Conservation (phyloP, 2,329 filamentous ascomycete genomes). For the Colletotrichum sojae region DNA sequence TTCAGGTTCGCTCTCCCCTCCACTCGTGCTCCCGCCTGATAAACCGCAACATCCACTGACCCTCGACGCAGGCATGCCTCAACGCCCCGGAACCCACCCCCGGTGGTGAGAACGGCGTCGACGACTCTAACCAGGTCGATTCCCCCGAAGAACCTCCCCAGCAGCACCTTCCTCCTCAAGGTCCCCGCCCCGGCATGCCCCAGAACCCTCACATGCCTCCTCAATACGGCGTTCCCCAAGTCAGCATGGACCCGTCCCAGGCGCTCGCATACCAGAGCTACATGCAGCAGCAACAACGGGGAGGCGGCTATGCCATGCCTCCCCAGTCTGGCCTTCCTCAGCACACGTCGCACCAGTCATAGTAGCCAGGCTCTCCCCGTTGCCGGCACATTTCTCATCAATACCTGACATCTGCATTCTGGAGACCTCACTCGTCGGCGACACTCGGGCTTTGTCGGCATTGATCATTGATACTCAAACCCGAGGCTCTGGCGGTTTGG, state of each 20-base stretch:
- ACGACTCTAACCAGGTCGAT: slow-evolving; percentile 83
- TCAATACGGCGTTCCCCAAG: slow-evolving; percentile 70
- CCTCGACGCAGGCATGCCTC: slow-evolving; percentile 81
- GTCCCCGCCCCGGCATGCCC: slow-evolving; percentile 74
- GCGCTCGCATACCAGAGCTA: slow-evolving; percentile 89
- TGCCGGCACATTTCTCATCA: slow-evolving; percentile 55
- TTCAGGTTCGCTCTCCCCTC: slow-evolving; percentile 80
- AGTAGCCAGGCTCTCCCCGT: slow-evolving; percentile 49
- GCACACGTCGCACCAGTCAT: slow-evolving; percentile 86
- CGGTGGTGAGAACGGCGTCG: slow-evolving; percentile 85
- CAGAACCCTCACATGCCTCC: slow-evolving; percentile 74
- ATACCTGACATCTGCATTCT: slow-evolving; percentile 73
- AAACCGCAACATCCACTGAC: not conserved
- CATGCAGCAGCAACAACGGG: slow-evolving; percentile 78
- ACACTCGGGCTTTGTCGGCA: slow-evolving; percentile 16
- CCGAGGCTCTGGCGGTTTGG: slow-evolving; percentile 59
- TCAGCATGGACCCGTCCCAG: slow-evolving; percentile 82
- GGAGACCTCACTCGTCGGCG: slow-evolving; percentile 48
- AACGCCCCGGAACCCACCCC: slow-evolving; percentile 93
- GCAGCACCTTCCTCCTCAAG: slow-evolving; percentile 79
- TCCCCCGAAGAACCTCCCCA: slow-evolving; percentile 91
- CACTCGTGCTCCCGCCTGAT: too few species aligned
- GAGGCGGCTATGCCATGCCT: slow-evolving; percentile 83
- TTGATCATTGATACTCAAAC: slow-evolving; percentile 18
- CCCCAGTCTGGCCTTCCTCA: slow-evolving; percentile 84